Percentiles rank a stretch among this genome's conserved stretches.
phyloP scores from a whole-genome alignment of 164 flowering plant species.

The Vitis riparia region DNA sequence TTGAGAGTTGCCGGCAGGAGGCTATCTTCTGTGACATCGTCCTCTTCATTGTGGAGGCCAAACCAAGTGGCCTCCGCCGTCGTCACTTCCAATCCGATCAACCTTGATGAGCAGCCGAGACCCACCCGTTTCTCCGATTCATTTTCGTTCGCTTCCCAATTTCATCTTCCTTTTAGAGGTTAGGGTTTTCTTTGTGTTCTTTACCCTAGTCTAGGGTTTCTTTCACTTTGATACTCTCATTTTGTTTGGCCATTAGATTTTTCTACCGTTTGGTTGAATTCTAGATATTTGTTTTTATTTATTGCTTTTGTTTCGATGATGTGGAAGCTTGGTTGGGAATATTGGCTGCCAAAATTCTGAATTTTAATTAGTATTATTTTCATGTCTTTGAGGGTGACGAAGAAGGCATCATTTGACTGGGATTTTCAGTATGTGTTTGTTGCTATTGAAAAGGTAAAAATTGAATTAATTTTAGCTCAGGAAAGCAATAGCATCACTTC shows the following conservation, averaged over 20 bases:
- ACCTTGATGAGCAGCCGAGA: constrained; percentile 5
- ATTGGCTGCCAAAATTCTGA: too few relatives aligned
- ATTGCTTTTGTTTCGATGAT: too few relatives aligned
- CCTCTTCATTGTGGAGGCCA: constrained; percentile 14
- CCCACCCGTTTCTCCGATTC: constrained; percentile 8
- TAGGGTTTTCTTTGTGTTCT: constrained; percentile 3
- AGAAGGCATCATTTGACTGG: too few relatives aligned
- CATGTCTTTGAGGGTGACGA: too few relatives aligned
- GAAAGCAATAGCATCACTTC: too few relatives aligned
- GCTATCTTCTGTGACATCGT: constrained; percentile 20
- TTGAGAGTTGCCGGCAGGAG: constrained; percentile 30
- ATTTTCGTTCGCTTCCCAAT: constrained; percentile 5
- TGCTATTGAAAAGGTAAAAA: too few relatives aligned
- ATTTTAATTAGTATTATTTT: too few relatives aligned
- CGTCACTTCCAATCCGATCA: constrained; percentile 7
- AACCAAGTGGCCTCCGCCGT: constrained; percentile 11
- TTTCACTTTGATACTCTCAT: neutral
- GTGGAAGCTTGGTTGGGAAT: too few relatives aligned
- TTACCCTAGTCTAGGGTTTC: neutral
- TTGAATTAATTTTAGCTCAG: too few relatives aligned
- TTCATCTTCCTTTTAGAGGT: constrained; percentile 19
- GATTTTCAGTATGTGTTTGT: too few relatives aligned
- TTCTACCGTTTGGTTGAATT: neutral
- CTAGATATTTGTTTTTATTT: too few relatives aligned
- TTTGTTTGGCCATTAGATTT: neutral